Base-by-base conservation (phyloP, 805 yeast genomes). In the Wickerhamomyces canadensis region DNA sequence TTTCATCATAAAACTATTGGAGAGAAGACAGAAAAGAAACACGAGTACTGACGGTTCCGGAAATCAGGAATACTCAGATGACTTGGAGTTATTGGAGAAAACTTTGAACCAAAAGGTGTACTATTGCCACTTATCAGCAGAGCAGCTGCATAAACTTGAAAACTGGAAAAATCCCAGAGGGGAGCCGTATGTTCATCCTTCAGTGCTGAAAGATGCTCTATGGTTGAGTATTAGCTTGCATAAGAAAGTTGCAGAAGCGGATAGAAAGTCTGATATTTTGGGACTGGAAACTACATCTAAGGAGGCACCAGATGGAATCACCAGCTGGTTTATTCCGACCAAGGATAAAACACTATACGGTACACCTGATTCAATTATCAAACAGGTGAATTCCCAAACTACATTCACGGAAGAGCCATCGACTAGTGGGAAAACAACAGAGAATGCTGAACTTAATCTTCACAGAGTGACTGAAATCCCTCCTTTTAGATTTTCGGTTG, bases 401-500 rank as follows among this genome's bases (percentile, higher is more conserved):
- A 44, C 38, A 16, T 33, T 42, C 8, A 37, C 25, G 4, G 45
- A 45, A n/a, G 48, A 42, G 10, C n/a, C 38, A 6, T 45, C 47
- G 1, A 38, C n/a, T n/a, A n/a, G 34, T 33, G 53, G 48, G 4
- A 51, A 49, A 34, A 44, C 48, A 1, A 47, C 52, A 4, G 52
- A 52, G 28, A 45, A 46, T 19, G 28, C 38, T 6, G 31, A 12
- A 17, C 25, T 18, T 2, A 36, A 47, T 3, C 30, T 43, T 7
- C 63, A 56, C 38, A 57, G 51, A 15, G 61, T 69, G 58, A 61
- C 79, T 0, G 58, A 60, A 27, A 62, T 65, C 28, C 80, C 80
- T 6, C 80, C 80, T 1, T 74, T 69, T 47, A 52, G 80, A 37
- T 73, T 74, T 47, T 68, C 78, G 0, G 64, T 74, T 34, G 71